These are phyloP conservation scores for Phaeosphaeria sp. DNA, from an alignment of 2,329 filamentous ascomycete genomes.

Conservation along the genomic window DNA sequence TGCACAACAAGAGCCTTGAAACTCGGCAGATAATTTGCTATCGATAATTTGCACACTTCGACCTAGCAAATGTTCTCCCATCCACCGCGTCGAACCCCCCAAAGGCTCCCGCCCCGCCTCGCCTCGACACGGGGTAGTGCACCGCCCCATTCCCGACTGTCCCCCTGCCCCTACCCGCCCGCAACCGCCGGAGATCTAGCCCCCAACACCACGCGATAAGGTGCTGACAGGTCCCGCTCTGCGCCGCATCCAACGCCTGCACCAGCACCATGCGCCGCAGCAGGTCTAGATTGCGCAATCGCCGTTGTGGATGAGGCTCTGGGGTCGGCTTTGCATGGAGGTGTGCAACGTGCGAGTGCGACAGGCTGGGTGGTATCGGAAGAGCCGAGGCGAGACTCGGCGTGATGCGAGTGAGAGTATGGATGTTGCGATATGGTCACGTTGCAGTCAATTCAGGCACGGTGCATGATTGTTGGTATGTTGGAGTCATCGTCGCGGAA, in stretches of 20 bases:
- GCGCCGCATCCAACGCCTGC: background rate
- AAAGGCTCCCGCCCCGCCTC: too few relatives aligned
- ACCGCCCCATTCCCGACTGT: background rate
- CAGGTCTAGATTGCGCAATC: background rate
- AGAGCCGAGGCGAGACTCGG: background rate
- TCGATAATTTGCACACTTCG: too few relatives aligned
- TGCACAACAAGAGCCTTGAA: too few relatives aligned
- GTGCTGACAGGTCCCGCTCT: background rate
- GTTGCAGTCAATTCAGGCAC: too few relatives aligned
- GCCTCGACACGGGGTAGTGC: background rate
- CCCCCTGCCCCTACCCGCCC: background rate
- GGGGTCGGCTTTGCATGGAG: background rate
- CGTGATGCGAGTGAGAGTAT: too few relatives aligned
- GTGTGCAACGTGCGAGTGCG: background rate
- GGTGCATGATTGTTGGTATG: background rate
- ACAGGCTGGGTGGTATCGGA: background rate
- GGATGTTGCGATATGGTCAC: background rate
- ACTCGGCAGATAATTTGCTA: too few relatives aligned
- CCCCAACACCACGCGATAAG: background rate
- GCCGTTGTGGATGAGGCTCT: background rate
- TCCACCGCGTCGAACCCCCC: too few relatives aligned
- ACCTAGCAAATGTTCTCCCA: too few relatives aligned
- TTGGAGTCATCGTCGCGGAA: background rate
- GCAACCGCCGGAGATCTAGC: background rate
- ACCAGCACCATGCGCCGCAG: background rate